Conservation (phyloP, 106 monocot genomes). For the Dactylorhiza incarnata region DNA sequence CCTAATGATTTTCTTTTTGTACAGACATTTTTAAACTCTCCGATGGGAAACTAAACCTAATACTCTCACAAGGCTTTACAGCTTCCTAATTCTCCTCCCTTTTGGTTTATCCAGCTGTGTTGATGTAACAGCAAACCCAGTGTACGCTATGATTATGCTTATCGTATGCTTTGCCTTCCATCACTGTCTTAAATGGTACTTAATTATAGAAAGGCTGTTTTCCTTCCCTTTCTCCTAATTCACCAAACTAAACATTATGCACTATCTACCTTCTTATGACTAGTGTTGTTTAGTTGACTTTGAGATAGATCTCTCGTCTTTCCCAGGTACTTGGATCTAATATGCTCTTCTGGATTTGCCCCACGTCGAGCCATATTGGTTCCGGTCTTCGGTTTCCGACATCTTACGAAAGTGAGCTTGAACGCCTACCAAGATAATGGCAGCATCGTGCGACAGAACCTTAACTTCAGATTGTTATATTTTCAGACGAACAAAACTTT, state of each 20-base stretch:
- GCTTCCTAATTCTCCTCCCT: no score
- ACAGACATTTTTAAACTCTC: no score
- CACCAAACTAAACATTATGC: no score
- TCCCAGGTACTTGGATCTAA: slow-evolving; percentile 46
- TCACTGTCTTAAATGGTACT: neutral
- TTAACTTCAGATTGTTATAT: neutral
- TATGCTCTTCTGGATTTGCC: slow-evolving; percentile 43
- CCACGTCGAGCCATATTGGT: slow-evolving; percentile 20
- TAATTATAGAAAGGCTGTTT: neutral
- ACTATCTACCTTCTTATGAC: no score
- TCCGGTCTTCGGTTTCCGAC: slow-evolving; percentile 39
- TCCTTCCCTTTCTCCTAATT: neutral
- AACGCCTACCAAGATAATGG: slow-evolving; percentile 11
- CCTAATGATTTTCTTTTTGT: no score
- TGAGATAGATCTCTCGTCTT: neutral
- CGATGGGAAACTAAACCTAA: no score
- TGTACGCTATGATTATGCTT: neutral
- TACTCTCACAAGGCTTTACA: no score
- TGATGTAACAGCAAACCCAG: neutral
- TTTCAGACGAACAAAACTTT: neutral
- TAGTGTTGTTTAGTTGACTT: neutral
- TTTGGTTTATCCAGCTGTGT: neutral
- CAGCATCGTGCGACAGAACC: neutral
- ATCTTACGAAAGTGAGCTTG: slow-evolving; percentile 18
- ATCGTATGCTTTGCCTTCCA: no score